Evolutionary conservation across 495 filamentous ascomycete genomes (phyloP).

Genomic region (Aspergillus hancockii): DNA sequence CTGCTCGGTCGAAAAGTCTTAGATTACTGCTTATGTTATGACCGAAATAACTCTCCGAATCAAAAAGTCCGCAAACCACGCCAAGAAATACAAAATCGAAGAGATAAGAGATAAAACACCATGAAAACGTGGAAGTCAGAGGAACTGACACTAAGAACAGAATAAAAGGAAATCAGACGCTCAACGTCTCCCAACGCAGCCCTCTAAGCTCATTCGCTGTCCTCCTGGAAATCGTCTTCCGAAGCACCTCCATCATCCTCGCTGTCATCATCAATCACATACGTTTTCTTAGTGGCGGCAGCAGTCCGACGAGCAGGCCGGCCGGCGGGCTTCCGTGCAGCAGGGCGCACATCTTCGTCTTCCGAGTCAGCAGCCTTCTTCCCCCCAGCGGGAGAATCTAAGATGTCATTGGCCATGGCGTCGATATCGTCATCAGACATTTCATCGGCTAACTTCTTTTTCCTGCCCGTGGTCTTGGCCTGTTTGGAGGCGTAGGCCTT

Average conservation of each 20-base stretch:
- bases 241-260: slow-evolving; percentile 44
- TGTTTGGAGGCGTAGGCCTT: slow-evolving; percentile 81
- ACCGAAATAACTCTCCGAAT: no score
- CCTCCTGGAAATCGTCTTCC: slow-evolving; percentile 41
- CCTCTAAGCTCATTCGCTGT: slow-evolving; percentile 35
- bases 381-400: slow-evolving; percentile 48
- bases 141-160: not conserved
- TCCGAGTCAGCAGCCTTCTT: slow-evolving; percentile 39
- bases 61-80: not conserved
- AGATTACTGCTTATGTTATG: no score
- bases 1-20: not conserved
- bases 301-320: slow-evolving; percentile 57
- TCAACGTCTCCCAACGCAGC: slow-evolving; percentile 16
- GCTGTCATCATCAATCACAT: slow-evolving; percentile 56
- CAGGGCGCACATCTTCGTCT: slow-evolving; percentile 33
- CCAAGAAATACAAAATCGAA: slow-evolving; percentile 5
- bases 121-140: slow-evolving; percentile 4
- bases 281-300: slow-evolving; percentile 50
- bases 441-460: slow-evolving; percentile 41
- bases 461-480: slow-evolving; percentile 50
- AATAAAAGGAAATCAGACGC: slow-evolving; percentile 12
- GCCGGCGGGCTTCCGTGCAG: slow-evolving; percentile 36
- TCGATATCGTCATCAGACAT: slow-evolving; percentile 52
- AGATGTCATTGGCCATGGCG: slow-evolving; percentile 57
- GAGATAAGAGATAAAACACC: slow-evolving; percentile 15